Conservation (phyloP, 2,329 filamentous ascomycete species). For the Leptographium flavum region DNA sequence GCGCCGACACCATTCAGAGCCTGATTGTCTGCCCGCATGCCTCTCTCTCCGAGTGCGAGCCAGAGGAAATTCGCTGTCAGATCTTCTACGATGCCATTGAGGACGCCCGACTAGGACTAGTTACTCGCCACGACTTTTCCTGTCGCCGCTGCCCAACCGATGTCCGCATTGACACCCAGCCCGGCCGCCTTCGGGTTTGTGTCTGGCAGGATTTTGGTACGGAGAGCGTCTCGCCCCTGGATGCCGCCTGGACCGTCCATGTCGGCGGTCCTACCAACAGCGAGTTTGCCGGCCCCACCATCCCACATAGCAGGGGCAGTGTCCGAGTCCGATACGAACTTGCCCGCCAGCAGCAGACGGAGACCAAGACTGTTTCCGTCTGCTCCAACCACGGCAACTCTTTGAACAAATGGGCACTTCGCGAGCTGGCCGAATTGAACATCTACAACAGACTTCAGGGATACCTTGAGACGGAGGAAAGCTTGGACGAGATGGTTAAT, state of each 20-base stretch:
- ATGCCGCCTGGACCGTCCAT: background rate
- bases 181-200: background rate
- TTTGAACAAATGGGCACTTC: background rate
- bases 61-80: background rate
- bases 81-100: background rate
- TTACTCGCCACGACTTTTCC: background rate
- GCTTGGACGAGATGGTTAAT: background rate
- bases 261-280: background rate
- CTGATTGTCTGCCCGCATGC: conserved; percentile 1
- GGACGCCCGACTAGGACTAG: background rate
- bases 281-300: background rate
- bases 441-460: background rate
- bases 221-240: background rate
- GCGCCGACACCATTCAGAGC: background rate
- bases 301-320: background rate
- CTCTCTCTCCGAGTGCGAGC: background rate
- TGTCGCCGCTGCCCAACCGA: conserved; percentile 3
- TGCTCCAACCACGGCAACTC: background rate
- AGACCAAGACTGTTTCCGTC: background rate
- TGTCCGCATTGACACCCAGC: background rate
- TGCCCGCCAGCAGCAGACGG: background rate
- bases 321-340: conserved; percentile 1
- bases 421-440: background rate
- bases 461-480: background rate
- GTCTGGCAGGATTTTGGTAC: conserved; percentile 1